A percentile compares a stretch with the other conserved stretches of the same genome.
These are phyloP conservation scores for Lignosus rhinocerotis DNA, from an alignment of 1,284 basidiomycete genomes.

Conservation along the genomic window DNA sequence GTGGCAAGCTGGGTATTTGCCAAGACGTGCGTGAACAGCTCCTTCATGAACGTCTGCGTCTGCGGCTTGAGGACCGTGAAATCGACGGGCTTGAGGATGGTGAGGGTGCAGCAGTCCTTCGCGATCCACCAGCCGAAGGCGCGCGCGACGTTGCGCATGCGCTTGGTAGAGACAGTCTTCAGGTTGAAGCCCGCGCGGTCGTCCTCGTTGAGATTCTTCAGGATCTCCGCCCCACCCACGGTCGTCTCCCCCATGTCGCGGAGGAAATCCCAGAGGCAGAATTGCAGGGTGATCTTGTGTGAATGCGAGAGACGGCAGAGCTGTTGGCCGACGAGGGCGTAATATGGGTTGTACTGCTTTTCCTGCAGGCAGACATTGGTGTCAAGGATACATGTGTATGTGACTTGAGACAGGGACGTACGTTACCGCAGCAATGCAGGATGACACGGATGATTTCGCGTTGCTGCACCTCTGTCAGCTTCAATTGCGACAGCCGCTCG, in stretches of 20 bases:
- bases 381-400: slow-evolving; percentile 3
- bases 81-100: slow-evolving; percentile 88
- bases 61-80: slow-evolving; percentile 72
- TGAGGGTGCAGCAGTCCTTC: slow-evolving; percentile 69
- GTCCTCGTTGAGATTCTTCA: slow-evolving; percentile 62
- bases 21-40: slow-evolving; percentile 69
- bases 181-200: slow-evolving; percentile 46
- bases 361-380: slow-evolving; percentile 55
- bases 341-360: slow-evolving; percentile 93
- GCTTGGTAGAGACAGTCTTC: slow-evolving; percentile 59
- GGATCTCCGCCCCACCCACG: slow-evolving; percentile 80
- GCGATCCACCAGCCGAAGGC: slow-evolving; percentile 87
- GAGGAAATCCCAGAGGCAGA: slow-evolving; percentile 96
- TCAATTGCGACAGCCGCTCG: slow-evolving; percentile 81
- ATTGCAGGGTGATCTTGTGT: slow-evolving; percentile 93
- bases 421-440: slow-evolving; percentile 92
- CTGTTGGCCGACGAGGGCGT: slow-evolving; percentile 82
- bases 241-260: slow-evolving; percentile 85
- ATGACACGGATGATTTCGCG: slow-evolving; percentile 92
- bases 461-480: slow-evolving; percentile 88
- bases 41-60: slow-evolving; percentile 65
- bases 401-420: slow-evolving; percentile 38
- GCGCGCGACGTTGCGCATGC: slow-evolving; percentile 66
- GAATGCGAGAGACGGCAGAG: slow-evolving; percentile 75
- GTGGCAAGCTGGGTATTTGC: slow-evolving; percentile 72